Evolutionary conservation across 352 stramenopile species (phyloP).

Genomic region (Albugo candida): DNA sequence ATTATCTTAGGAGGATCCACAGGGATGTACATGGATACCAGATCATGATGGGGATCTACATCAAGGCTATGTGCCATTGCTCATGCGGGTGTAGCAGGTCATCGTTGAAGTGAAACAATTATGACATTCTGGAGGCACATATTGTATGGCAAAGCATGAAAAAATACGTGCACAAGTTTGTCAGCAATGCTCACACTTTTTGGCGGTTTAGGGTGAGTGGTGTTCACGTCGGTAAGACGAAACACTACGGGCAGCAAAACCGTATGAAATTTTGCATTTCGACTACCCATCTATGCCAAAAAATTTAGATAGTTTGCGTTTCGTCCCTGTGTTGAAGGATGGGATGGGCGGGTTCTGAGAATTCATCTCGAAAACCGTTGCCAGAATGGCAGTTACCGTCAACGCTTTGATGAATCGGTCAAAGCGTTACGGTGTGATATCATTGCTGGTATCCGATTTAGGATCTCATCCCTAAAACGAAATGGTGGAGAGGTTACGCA

Average conservation of each 20-base stretch:
- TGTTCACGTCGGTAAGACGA: too few relatives aligned
- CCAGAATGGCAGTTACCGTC: background rate
- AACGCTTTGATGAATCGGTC: constrained; percentile 2
- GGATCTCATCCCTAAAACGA: constrained; percentile 16
- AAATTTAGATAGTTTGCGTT: too few relatives aligned
- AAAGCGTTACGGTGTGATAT: constrained; percentile 11
- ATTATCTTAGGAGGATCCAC: background rate
- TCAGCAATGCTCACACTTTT: constrained; percentile 1
- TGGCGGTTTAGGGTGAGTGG: constrained; percentile 3
- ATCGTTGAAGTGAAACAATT: constrained; percentile 10
- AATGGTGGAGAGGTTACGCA: constrained; percentile 6
- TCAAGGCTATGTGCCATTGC: too few relatives aligned
- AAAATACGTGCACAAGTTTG: constrained; percentile 7
- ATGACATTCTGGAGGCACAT: background rate
- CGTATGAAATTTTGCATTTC: constrained; percentile 19
- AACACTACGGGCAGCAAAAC: constrained; percentile 13
- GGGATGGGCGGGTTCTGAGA: constrained; percentile 13
- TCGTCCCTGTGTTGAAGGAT: constrained; percentile 13
- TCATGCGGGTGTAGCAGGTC: constrained; percentile 8
- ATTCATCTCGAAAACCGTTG: constrained; percentile 3
- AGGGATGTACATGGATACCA: constrained; percentile 11
- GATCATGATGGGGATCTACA: constrained; percentile 8
- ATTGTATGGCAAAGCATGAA: constrained; percentile 7
- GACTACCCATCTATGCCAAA: constrained; percentile 12
- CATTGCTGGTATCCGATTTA: constrained; percentile 11